A percentile compares a stretch with the other conserved stretches of the same genome.
Conservation (phyloP, 2,329 filamentous ascomycete species). For the Leptodontidium sp. region DNA sequence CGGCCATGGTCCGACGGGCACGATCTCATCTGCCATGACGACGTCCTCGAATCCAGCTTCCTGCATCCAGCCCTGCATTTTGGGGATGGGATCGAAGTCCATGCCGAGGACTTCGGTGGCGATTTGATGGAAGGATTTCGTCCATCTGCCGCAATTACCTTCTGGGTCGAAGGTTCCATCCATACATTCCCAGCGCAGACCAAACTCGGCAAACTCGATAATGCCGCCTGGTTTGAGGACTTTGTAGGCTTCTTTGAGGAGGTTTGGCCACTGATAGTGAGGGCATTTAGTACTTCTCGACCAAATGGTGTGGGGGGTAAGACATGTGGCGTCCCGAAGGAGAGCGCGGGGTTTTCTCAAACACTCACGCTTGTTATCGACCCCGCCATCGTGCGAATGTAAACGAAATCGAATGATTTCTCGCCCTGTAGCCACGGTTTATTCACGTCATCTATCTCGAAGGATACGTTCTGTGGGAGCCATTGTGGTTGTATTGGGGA, state of each 20-base stretch:
- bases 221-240: constrained; percentile 35
- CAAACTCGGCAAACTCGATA: constrained; percentile 36
- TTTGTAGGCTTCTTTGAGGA: constrained; percentile 59
- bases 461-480: constrained; percentile 66
- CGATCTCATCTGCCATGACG: constrained; percentile 33
- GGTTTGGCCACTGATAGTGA: constrained; percentile 57
- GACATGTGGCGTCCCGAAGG: neutral
- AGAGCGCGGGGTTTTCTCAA: too few species aligned
- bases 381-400: constrained; percentile 64
- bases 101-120: constrained; percentile 29
- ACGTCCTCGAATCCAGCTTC: constrained; percentile 53
- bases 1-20: constrained; percentile 46
- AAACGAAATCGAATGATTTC: constrained; percentile 65
- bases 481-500: constrained; percentile 68
- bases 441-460: constrained; percentile 70
- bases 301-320: neutral
- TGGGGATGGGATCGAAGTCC: constrained; percentile 34
- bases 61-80: constrained; percentile 41
- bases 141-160: constrained; percentile 29
- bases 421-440: constrained; percentile 51
- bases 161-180: constrained; percentile 33
- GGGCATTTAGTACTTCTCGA: neutral
- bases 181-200: constrained; percentile 31
- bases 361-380: constrained; percentile 50
- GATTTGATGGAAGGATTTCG: constrained; percentile 20